Evolutionary conservation across 768 basidiomycete species (phyloP).

Genomic region (Cantharellus anzutake): DNA sequence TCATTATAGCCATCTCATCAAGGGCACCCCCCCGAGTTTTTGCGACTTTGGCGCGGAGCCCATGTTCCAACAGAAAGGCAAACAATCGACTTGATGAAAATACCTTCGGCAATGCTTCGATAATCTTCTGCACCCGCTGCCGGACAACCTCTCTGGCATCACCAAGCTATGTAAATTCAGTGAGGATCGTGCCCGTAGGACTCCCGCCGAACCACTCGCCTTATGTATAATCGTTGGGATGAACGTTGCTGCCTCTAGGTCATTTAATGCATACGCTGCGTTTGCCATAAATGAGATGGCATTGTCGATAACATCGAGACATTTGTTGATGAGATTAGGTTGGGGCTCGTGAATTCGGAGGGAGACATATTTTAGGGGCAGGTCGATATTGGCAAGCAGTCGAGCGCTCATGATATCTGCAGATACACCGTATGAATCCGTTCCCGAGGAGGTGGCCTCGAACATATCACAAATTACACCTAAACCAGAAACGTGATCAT

Average conservation of each 20-base stretch:
- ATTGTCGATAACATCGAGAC: slow-evolving; percentile 70
- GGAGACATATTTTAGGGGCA: slow-evolving; percentile 84
- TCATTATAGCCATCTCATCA: slow-evolving; percentile 58
- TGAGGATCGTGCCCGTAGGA: background rate
- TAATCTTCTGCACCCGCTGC: slow-evolving; percentile 59
- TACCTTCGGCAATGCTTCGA: slow-evolving; percentile 70
- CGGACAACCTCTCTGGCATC: slow-evolving; percentile 77
- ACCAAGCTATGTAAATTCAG: slow-evolving; percentile 44
- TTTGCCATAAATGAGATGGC: slow-evolving; percentile 56
- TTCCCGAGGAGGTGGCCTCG: slow-evolving; percentile 32
- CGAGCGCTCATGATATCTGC: slow-evolving; percentile 35
- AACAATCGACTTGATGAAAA: slow-evolving; percentile 90
- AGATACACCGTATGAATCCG: slow-evolving; percentile 29
- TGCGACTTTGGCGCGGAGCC: slow-evolving; percentile 75
- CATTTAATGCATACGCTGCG: slow-evolving; percentile 59
- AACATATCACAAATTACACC: slow-evolving; percentile 59
- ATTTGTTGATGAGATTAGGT: slow-evolving; percentile 72
- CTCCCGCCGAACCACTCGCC: slow-evolving; percentile 22
- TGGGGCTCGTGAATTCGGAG: slow-evolving; percentile 81
- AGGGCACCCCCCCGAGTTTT: slow-evolving; percentile 77
- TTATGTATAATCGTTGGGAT: slow-evolving; percentile 80
- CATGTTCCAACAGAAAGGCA: slow-evolving; percentile 71
- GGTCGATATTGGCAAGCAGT: slow-evolving; percentile 74
- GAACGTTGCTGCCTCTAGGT: slow-evolving; percentile 73
- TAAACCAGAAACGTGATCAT: slow-evolving; percentile 73